Conservation (phyloP, 1,284 basidiomycete species). For the Melampsora occidentalis region DNA sequence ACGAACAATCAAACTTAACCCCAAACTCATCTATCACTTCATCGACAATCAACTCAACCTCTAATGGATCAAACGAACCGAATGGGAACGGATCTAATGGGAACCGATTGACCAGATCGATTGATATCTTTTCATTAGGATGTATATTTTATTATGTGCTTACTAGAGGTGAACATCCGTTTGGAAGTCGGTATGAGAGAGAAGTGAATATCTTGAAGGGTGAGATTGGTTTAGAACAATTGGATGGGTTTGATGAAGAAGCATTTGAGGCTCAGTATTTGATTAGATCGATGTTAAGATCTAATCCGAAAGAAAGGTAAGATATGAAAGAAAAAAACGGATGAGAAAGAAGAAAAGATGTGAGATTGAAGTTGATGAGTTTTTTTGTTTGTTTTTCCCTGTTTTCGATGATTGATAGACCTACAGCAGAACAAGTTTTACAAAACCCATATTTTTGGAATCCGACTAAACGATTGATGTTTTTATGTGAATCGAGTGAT, state of each 20-base stretch:
- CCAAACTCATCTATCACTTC: conserved; percentile 31
- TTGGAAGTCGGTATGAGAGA: conserved; percentile 81
- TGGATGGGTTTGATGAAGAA: conserved; percentile 83
- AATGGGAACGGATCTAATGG: conserved; percentile 11
- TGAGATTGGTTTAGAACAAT: conserved; percentile 64
- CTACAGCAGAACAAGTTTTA: conserved; percentile 78
- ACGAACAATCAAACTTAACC: conserved; percentile 62
- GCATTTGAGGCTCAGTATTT: conserved; percentile 78
- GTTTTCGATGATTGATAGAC: no score
- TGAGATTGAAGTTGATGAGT: not conserved
- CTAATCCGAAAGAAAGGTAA: conserved; percentile 69
- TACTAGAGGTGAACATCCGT: conserved; percentile 83
- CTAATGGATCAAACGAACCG: not conserved
- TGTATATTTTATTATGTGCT: conserved; percentile 89
- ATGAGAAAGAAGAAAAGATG: not conserved
- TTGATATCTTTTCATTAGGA: conserved; percentile 89
- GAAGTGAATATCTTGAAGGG: conserved; percentile 87
- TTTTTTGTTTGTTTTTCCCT: not conserved
- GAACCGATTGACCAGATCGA: conserved; percentile 74
- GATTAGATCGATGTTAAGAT: conserved; percentile 71
- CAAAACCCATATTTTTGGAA: conserved; percentile 98
- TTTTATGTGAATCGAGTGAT: conserved; percentile 94
- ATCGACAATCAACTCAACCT: conserved; percentile 7
- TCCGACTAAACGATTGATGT: conserved; percentile 74
- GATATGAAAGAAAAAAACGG: no score